Base-by-base conservation (phyloP, 176 grass and related monocot genomes). In the Juncus effusus region DNA sequence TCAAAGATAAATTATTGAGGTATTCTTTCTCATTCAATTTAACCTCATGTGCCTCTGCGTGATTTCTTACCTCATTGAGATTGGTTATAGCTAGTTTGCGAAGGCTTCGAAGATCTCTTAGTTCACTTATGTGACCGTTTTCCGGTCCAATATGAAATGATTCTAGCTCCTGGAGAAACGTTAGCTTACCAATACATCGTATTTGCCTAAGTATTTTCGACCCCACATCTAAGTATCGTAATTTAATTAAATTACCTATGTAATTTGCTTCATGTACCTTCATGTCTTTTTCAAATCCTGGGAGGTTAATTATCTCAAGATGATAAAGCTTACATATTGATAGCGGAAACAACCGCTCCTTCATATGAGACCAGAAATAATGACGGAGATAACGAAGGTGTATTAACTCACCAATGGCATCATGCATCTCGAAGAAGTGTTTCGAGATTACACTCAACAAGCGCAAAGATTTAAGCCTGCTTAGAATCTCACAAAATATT, bases 401-500 rank as follows among this genome's bases (percentile, higher is more conserved):
- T 28, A 28, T 28, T 28, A 28, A 28, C 19, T 28, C 19, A 28
- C 19, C 19, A 28, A 28, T 28, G 0, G 19, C 1, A 28, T 28
- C 19, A 28, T 0, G 1, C 3, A 83, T 11, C 38, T 81, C 2
- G 16, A 40, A n/a, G n/a, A n/a, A n/a, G n/a, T n/a, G n/a, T n/a
- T n/a, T n/a, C n/a, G n/a, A n/a, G n/a, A n/a, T n/a, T n/a, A n/a
- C n/a, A n/a, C n/a, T n/a, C 49, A 81, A 7, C 40, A 81, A 38
- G 61, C 83, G 74, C 65, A 86, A 59, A 0, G 47, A 35, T 74
- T 78, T 81, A 56, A 60, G 56, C 2, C 37, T 77, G 16, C 56
- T 28, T 63, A 81, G 50, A 53, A 35, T 10, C 14, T 62, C 51
- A 3, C 65, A 15, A 3, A 78, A 10, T 4, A 49, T 11, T 10